Conservation (phyloP, 345 rosid species). For the Aurinia saxatilis region DNA sequence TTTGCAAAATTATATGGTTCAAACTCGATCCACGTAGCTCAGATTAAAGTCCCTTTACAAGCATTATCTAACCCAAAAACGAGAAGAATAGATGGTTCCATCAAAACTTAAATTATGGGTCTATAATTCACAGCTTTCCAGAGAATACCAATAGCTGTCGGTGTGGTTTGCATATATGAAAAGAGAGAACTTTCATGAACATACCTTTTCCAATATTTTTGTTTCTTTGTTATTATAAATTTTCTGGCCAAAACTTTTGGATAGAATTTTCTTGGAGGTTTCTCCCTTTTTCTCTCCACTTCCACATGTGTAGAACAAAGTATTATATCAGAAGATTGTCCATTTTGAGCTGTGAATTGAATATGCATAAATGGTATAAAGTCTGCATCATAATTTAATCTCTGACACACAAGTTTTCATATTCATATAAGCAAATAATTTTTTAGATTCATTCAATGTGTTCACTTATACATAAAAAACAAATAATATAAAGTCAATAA, state of each 20-base stretch:
- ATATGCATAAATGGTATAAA: neutral
- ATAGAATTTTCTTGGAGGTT: neutral
- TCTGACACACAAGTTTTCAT: conserved; percentile 6
- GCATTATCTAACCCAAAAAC: conserved; percentile 1
- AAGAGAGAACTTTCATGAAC: conserved; percentile 2
- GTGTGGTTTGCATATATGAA: conserved; percentile 1
- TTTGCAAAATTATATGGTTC: neutral
- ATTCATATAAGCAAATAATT: neutral
- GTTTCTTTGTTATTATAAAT: no score
- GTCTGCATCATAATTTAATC: conserved; percentile 12
- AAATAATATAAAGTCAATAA: neutral
- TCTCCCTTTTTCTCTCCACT: neutral
- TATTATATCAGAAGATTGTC: neutral
- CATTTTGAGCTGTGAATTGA: conserved; percentile 8
- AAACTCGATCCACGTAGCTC: conserved; percentile 1
- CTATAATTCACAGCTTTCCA: conserved; percentile 14
- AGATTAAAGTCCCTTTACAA: neutral
- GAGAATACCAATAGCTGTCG: conserved; percentile 17
- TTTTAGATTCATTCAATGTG: conserved; percentile 2
- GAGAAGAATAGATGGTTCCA: conserved; percentile 7
- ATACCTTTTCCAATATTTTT: neutral
- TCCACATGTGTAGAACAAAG: conserved; percentile 16
- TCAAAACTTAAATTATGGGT: conserved; percentile 6
- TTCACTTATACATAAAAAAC: neutral
- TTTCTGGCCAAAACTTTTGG: neutral